Base-by-base conservation (phyloP, 192 early-diverging fungal species). In the Dimargaris cristalligena region DNA sequence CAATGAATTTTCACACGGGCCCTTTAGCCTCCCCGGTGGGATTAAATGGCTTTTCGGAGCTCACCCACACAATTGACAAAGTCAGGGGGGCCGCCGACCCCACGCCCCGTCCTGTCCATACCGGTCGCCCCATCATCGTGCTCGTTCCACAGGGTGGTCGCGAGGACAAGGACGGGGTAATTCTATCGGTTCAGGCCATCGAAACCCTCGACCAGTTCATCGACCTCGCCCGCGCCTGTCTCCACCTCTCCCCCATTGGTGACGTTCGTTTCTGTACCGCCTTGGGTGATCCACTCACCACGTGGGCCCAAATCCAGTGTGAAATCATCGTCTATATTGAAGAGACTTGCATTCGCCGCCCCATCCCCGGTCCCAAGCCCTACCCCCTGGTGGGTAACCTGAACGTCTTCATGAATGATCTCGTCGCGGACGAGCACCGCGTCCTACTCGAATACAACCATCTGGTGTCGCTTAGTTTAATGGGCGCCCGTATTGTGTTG, bases 341-440 rank as follows among this genome's bases (percentile, higher is more conserved):
- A 0, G 22, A 16, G 3, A 20, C 34, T n/a, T 25, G n/a, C 22
- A n/a, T 57, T 35, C 32, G 32, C 32, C 55, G 35, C 26, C 32
- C 18, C 0, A 35, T 57, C 35, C 55, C 55, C 2, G 55, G 55
- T n/a, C 55, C 55, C 22, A 38, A 16, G 22, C 55, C 55, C 8
- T 57, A 57, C 33, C 55, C 55, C 22, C 55, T 57, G 32, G 10
- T 57, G 16, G 55, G 55, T 22, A 57, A 57, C 20, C 18, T 57
- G 11, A 34, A 57, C 34, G 55, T 57, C 10, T 57, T 34, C 34
- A 13, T 57, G 55, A 30, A 2, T 35, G 55, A 57, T n/a, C 32
- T 35, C 13, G 33, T 57, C 10, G 6, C n/a, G n/a, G 20, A 11
- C 22, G 55, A 31, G 22, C 16, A 57, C 32, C 4, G n/a, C 31